Evolutionary conservation across 768 basidiomycete genomes (phyloP).

Genomic region (Mycena filopes): DNA sequence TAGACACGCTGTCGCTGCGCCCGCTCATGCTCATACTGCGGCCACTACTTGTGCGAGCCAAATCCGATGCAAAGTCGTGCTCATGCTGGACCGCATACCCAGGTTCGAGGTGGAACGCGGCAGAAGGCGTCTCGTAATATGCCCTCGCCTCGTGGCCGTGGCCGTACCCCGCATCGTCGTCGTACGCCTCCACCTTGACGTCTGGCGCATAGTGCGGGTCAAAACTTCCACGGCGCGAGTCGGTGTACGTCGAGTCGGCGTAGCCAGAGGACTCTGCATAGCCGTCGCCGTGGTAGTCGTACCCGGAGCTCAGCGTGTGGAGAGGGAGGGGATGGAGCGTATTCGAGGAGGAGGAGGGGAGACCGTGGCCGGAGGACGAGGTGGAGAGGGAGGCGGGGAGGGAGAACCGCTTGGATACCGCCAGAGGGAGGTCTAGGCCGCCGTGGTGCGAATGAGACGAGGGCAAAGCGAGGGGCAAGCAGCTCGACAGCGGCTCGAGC

Average conservation of each 20-base stretch:
- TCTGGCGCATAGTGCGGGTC: no score
- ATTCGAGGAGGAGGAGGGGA: not conserved
- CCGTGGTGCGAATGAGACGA: not conserved
- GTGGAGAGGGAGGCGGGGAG: not conserved
- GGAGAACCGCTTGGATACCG: not conserved
- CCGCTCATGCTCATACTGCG: not conserved
- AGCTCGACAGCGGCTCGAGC: conserved; percentile 10
- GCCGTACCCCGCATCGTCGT: conserved; percentile 47
- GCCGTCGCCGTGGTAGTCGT: no score
- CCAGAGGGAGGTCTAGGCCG: no score
- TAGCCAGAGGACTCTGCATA: no score
- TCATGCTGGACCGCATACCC: not conserved
- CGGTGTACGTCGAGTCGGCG: no score
- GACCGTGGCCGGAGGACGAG: not conserved
- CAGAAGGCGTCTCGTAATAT: no score
- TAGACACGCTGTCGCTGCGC: not conserved
- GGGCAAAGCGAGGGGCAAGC: conserved; percentile 4
- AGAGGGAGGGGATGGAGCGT: not conserved
- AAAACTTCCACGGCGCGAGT: no score
- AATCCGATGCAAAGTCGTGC: not conserved
- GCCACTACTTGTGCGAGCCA: not conserved
- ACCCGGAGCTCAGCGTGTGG: no score
- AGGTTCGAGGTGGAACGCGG: not conserved
- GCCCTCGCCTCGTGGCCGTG: conserved; percentile 36
- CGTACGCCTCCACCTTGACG: not conserved